A percentile compares a stretch with the other conserved stretches of the same genome.
Evolutionary conservation across 73 alveolate species (phyloP).

Genomic region (Stentor roeselii): DNA sequence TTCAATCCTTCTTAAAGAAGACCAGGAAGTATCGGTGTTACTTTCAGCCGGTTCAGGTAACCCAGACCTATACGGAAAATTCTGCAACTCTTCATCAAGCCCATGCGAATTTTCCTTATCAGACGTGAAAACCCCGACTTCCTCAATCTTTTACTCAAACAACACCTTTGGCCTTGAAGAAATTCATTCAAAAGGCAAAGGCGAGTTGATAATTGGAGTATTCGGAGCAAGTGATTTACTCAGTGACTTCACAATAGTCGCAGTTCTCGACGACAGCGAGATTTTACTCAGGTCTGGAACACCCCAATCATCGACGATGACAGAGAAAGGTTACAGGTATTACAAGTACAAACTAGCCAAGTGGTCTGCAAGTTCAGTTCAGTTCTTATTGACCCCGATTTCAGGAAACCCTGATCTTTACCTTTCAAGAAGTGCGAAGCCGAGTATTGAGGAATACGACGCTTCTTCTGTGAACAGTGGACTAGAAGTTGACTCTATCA

Average conservation of each 20-base stretch:
- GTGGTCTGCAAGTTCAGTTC: neutral
- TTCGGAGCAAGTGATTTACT: neutral
- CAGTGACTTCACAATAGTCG: neutral
- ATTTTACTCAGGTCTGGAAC: neutral
- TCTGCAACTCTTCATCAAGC: neutral
- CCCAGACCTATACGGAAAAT: neutral
- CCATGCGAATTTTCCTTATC: neutral
- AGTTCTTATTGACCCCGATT: neutral
- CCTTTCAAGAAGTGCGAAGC: neutral
- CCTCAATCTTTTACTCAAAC: neutral
- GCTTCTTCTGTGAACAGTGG: neutral
- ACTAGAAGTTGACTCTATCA: neutral
- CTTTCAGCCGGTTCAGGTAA: neutral
- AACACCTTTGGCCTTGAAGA: neutral
- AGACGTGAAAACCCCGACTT: neutral
- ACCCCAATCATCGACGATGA: neutral
- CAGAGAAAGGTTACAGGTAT: neutral
- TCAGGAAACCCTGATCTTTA: slow-evolving; percentile 16
- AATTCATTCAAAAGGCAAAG: neutral
- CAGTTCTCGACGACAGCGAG: neutral
- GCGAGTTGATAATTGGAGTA: neutral
- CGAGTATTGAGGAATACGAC: neutral
- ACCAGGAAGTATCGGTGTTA: neutral
- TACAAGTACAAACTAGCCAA: neutral
- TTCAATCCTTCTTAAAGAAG: neutral